These are phyloP conservation scores for Boletus semigastroideus DNA, from an alignment of 1,284 basidiomycete species.

Conservation along the genomic window DNA sequence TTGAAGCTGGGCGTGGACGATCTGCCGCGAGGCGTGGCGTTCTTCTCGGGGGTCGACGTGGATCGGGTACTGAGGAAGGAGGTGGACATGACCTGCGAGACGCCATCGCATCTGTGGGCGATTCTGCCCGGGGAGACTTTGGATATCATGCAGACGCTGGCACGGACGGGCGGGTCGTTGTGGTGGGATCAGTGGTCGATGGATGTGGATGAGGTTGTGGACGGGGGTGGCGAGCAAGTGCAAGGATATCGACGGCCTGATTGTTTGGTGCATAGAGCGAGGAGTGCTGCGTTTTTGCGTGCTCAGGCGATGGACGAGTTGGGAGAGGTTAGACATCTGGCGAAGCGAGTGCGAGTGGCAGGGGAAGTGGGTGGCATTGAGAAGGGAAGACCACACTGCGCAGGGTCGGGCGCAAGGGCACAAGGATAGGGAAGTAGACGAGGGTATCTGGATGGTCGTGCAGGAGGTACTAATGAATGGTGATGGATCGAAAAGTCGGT, in stretches of 20 bases:
- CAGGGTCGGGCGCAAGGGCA: background rate
- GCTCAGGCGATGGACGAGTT: slow-evolving; percentile 74
- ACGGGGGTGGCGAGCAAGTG: slow-evolving; percentile 38
- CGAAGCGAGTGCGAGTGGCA: slow-evolving; percentile 46
- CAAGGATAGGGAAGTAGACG: slow-evolving; percentile 8
- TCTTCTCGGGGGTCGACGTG: slow-evolving; percentile 96
- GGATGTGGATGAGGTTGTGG: slow-evolving; percentile 19
- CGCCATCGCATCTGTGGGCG: slow-evolving; percentile 84
- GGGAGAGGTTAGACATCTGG: slow-evolving; percentile 65
- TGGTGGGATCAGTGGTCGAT: slow-evolving; percentile 57
- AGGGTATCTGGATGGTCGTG: slow-evolving; percentile 23
- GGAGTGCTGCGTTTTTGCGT: slow-evolving; percentile 59
- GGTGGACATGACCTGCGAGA: slow-evolving; percentile 94
- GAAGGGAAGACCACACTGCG: background rate
- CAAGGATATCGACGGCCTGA: slow-evolving; percentile 47
- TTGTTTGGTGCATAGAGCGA: slow-evolving; percentile 63
- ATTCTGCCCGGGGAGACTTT: slow-evolving; percentile 87
- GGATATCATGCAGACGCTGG: slow-evolving; percentile 69
- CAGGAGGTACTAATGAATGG: slow-evolving; percentile 21
- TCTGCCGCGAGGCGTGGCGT: slow-evolving; percentile 90
- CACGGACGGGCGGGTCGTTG: slow-evolving; percentile 68
- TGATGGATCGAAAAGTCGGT: background rate
- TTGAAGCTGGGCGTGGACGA: slow-evolving; percentile 95
- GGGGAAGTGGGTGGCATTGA: slow-evolving; percentile 22
- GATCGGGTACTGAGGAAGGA: slow-evolving; percentile 94